Evolutionary conservation across 345 rosid species (phyloP).

Genomic region (Aegle marmelos): DNA sequence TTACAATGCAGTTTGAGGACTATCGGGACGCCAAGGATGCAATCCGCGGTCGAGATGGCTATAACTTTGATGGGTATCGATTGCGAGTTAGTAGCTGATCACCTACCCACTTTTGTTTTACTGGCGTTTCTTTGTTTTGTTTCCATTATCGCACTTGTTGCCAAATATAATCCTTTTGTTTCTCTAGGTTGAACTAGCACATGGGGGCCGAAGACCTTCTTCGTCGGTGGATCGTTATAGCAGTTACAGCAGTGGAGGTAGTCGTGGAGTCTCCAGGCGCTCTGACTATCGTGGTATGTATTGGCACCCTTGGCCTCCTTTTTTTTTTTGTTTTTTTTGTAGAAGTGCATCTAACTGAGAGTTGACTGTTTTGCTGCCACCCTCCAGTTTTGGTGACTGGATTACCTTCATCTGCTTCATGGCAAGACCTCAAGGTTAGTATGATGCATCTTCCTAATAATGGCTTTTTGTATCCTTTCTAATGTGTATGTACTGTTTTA

Average conservation of each 20-base stretch:
- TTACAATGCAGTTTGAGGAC: constrained; percentile 67
- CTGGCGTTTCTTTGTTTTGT: neutral
- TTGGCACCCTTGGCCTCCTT: neutral
- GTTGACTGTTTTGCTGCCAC: constrained; percentile 2
- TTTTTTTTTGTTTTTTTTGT: neutral
- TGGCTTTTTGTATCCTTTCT: neutral
- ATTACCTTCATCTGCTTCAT: constrained; percentile 92
- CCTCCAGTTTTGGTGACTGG: constrained; percentile 81
- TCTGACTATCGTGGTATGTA: constrained; percentile 88
- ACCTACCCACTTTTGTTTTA: neutral
- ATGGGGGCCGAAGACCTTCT: constrained; percentile 73
- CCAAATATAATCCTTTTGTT: neutral
- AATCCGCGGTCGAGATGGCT: constrained; percentile 85
- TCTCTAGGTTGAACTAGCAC: constrained; percentile 88
- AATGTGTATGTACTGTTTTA: neutral
- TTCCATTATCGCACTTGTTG: neutral
- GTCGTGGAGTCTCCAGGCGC: constrained; percentile 72
- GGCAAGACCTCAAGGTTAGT: constrained; percentile 98
- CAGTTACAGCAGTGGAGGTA: constrained; percentile 61
- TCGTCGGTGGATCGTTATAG: constrained; percentile 70
- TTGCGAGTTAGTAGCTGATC: constrained; percentile 56
- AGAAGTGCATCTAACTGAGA: neutral
- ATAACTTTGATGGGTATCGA: constrained; percentile 76
- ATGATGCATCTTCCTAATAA: neutral
- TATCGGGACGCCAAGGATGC: constrained; percentile 97